Evolutionary conservation across 495 filamentous ascomycete species (phyloP).

Genomic region (Podospora bellae-mahoneyi): DNA sequence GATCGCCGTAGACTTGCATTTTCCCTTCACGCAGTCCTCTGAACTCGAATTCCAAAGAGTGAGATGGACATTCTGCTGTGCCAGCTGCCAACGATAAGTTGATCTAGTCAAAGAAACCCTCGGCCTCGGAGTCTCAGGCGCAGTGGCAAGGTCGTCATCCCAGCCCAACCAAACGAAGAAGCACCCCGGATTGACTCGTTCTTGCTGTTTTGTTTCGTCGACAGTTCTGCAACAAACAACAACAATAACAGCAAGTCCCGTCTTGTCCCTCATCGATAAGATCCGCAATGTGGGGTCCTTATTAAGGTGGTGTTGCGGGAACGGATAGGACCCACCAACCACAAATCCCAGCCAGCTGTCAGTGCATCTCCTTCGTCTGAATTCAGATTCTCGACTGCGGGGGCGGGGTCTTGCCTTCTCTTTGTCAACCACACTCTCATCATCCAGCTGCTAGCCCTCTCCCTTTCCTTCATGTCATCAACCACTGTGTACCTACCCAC

Average conservation of each 20-base stretch:
- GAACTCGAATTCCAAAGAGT: background rate
- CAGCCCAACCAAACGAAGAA: background rate
- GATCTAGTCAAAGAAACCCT: no score
- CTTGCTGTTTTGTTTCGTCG: background rate
- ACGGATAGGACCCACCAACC: background rate
- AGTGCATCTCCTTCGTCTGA: background rate
- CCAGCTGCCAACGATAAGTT: no score
- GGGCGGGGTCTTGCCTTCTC: background rate
- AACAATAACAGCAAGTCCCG: no score
- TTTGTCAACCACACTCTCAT: background rate
- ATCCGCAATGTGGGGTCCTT: background rate
- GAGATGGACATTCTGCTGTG: background rate
- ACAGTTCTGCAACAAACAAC: background rate
- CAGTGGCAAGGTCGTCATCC: background rate
- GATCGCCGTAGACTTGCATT: conserved; percentile 9
- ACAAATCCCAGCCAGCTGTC: background rate
- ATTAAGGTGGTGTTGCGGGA: background rate
- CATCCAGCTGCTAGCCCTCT: background rate
- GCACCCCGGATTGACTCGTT: background rate
- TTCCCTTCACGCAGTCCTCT: background rate
- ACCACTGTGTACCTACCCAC: background rate
- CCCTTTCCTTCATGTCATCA: background rate
- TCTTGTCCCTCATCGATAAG: background rate
- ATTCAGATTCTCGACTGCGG: background rate
- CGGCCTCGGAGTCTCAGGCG: background rate